phyloP scores from a whole-genome alignment of 2,329 filamentous ascomycete genomes.

The Cryphonectria parasitica region DNA sequence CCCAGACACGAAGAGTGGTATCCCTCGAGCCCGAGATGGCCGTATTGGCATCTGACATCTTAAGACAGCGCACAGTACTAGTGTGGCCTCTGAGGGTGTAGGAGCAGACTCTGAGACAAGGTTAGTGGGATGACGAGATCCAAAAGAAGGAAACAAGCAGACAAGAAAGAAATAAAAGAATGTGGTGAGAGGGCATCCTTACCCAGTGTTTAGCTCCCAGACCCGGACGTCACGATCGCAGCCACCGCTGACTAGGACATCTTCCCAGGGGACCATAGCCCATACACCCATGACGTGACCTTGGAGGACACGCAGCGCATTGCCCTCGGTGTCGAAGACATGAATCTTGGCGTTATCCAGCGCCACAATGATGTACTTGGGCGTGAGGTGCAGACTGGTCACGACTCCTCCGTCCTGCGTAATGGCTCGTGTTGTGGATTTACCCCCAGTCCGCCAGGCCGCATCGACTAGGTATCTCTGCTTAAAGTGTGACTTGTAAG shows the following conservation, averaged over 20 bases:
- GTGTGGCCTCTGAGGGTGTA: constrained; percentile 93
- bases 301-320: constrained; percentile 84
- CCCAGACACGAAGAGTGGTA: constrained; percentile 93
- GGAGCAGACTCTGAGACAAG: constrained; percentile 63
- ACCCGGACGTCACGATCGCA: constrained; percentile 96
- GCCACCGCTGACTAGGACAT: constrained; percentile 91
- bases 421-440: constrained; percentile 81
- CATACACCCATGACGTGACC: constrained; percentile 99
- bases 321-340: constrained; percentile 91
- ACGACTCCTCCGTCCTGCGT: constrained; percentile 97
- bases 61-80: constrained; percentile 92
- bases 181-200: constrained; percentile 40
- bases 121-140: constrained; percentile 35
- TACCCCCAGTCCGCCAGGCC: constrained; percentile 92
- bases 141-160: background rate
- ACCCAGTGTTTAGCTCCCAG: constrained; percentile 95
- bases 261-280: constrained; percentile 99
- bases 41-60: constrained; percentile 93
- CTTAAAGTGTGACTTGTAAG: constrained; percentile 97
- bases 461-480: constrained; percentile 96
- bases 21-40: constrained; percentile 96
- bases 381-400: constrained; percentile 89
- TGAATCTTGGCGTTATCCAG: constrained; percentile 98
- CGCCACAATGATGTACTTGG: constrained; percentile 96
- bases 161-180: background rate